Evolutionary conservation across 306 rosid species (phyloP).

Genomic region (Dryas drummondii): DNA sequence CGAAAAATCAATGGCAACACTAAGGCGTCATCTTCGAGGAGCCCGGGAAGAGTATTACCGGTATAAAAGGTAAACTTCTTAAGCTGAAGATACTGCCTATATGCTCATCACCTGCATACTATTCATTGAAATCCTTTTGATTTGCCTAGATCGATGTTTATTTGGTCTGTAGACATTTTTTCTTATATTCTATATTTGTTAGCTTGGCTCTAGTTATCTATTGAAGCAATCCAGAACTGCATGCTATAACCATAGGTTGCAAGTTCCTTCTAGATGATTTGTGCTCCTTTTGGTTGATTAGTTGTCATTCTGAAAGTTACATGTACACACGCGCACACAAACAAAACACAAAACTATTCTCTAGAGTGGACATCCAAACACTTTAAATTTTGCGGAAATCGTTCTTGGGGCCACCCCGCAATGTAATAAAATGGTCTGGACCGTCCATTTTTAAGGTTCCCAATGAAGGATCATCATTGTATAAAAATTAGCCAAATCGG

Average conservation of each 20-base stretch:
- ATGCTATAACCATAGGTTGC: background rate
- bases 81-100: background rate
- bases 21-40: conserved; percentile 91
- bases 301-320: no score
- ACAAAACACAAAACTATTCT: no score
- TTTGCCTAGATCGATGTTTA: background rate
- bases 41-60: conserved; percentile 91
- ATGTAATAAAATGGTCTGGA: no score
- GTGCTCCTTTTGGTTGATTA: background rate
- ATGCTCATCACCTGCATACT: background rate
- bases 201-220: background rate
- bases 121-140: conserved; percentile 12
- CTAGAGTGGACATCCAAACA: no score
- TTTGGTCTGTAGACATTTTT: background rate
- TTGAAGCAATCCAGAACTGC: background rate
- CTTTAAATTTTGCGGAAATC: no score
- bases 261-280: background rate
- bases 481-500: no score
- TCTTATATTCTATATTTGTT: background rate
- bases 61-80: conserved; percentile 68
- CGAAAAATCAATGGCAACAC: conserved; percentile 96
- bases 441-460: no score
- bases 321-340: no score
- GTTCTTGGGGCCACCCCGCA: no score
- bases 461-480: no score